Base-by-base conservation (phyloP, 2,329 filamentous ascomycete genomes). In the Neofusicoccum kwambonambiense region DNA sequence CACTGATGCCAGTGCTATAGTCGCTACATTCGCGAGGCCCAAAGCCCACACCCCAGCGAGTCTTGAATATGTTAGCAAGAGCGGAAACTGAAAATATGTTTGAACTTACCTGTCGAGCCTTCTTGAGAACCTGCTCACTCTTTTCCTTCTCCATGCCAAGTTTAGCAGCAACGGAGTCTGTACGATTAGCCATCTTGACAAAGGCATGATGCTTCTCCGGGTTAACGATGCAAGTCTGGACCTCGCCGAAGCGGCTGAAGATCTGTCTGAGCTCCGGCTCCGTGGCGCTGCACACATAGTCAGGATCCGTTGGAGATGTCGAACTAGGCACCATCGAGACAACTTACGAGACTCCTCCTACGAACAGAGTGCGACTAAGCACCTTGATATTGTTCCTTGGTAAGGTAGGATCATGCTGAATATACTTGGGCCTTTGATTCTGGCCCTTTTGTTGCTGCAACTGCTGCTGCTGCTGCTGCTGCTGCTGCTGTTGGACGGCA, bases 221-320 rank as follows among this genome's bases (percentile, higher is more conserved):
- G 80, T 99, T 98, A 70, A 97, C 93, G 69, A 99, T 99, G 79
- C 94, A 98, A 1, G 94, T 97, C 78, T 99, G 95, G 3, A 99
- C 95, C 62, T 89, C 83, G 66, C 95, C 95, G 74, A 89, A 97
- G 51, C 88, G 88, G 72, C 82, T 84, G 77, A 99, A 99, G 50
- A 96, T 88, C 58, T 81, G 81, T 62, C 93, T 89, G 62, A 99
- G 84, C 75, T 98, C 93, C 65, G 85, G 82, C 78, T 99, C 94
- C 6, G 90, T 89, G 65, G 80, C 80, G 60, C 79, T 74, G 69
- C 7, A 13, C 50, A 13, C 15, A 34, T 62, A 19, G 39, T 62
- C 64, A 64, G 56, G 50, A 31, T 65, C 22, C 19, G 37, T n/a
- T 19, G 12, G 34, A 52, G 12, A n/a, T n/a, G 11, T 17, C n/a